Conservation (phyloP, 345 rosid genomes). For the Conringia planisiliqua region DNA sequence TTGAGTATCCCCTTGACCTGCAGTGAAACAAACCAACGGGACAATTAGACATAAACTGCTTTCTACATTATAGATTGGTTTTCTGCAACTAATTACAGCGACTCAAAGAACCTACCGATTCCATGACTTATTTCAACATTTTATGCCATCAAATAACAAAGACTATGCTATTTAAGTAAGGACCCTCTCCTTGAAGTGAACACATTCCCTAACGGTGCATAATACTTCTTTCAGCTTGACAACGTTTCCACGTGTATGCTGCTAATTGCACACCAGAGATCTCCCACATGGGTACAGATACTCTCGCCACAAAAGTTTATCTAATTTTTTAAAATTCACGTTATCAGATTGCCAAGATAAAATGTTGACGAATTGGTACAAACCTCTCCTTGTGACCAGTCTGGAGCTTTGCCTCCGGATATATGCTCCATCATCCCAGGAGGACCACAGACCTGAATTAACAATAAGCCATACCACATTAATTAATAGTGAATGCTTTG, state of each 20-base stretch:
- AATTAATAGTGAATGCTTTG: not conserved
- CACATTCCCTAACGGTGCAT: not conserved
- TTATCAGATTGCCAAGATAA: not conserved
- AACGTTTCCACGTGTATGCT: not conserved
- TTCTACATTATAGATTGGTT: not conserved
- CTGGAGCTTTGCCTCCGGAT: conserved; percentile 90
- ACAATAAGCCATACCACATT: not conserved
- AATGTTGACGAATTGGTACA: not conserved
- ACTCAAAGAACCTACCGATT: not conserved
- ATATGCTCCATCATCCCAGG: conserved; percentile 94
- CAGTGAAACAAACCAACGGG: conserved; percentile 21
- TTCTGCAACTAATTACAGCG: not conserved
- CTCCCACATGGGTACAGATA: not conserved
- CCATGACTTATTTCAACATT: not conserved
- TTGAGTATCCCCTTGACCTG: conserved; percentile 87
- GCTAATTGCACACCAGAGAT: not conserved
- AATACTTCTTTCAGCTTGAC: not conserved
- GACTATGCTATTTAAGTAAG: not conserved
- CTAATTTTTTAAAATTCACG: not conserved
- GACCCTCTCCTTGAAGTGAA: not conserved
- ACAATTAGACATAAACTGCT: not conserved
- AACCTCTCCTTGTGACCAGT: conserved; percentile 93
- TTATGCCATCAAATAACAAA: not conserved
- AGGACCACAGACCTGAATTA: conserved; percentile 85
- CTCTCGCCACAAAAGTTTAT: not conserved